Base-by-base conservation (phyloP, 225 moss, liverwort and hornwort genomes). In the Sphagnum tenellum region DNA sequence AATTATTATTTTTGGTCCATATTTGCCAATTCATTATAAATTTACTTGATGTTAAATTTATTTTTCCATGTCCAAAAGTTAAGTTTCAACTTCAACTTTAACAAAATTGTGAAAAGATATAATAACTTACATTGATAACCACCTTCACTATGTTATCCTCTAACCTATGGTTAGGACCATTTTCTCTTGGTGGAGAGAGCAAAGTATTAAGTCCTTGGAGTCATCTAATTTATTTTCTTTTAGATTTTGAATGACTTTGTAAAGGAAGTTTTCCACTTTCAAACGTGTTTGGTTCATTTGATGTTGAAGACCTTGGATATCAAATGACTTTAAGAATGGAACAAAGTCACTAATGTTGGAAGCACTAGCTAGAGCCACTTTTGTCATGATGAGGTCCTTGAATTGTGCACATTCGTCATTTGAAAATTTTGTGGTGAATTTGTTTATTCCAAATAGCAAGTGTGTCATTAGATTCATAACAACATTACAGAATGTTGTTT, bases 311-410 rank as follows among this genome's bases (percentile, higher is more conserved):
- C 80, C 74, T 67, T 74, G 71, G 46, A 79, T 4, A 57, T 82
- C 82, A 51, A 81, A 78, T 45, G 56, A 59, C 67, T 78, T 75
- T 10, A 85, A 70, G 49, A 47, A 76, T 29, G 81, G 85, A 6
- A 86, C 71, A 47, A 44, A 81, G 64, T 86, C 85, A 48, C 78
- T 64, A 4, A 86, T 44, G 63, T 86, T 86, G 62, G 81, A 70
- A 13, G 49, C 69, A 2, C 81, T 81, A 4, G 70, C 10, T 5
- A 86, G 67, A 45, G 46, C 60, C 65, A 69, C 63, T 3, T 50
- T 14, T 45, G 67, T 74, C 52, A 45, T 46, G 0, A 73, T 9
- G 2, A 56, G 46, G 45, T 70, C 55, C 47, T n/a, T 64, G 48
- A 78, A 76, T 13, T 77, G 74, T 12, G 2, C 7, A 44, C 46